These are phyloP conservation scores for Brassica carinata DNA, from an alignment of 345 rosid genomes.

Conservation along the genomic window DNA sequence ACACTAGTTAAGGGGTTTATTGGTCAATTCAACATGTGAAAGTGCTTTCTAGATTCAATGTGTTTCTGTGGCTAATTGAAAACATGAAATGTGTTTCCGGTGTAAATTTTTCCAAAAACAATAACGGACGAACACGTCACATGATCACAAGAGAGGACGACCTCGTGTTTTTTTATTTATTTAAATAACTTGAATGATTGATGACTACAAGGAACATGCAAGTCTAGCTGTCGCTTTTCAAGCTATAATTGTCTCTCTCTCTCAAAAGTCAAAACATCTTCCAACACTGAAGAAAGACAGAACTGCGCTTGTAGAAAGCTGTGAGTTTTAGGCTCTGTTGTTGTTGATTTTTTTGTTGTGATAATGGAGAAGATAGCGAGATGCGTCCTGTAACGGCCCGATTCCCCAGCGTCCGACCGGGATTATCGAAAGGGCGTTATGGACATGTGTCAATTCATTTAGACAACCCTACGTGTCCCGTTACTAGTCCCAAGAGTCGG, in stretches of 20 bases:
- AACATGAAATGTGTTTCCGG: too few relatives aligned
- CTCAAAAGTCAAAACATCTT: not conserved
- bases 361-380: conserved; percentile 51
- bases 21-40: too few relatives aligned
- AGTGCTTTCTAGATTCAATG: too few relatives aligned
- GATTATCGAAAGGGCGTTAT: too few relatives aligned
- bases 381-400: too few relatives aligned
- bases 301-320: not conserved
- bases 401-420: too few relatives aligned
- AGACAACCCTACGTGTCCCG: too few relatives aligned
- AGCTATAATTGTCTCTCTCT: not conserved
- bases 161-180: not conserved
- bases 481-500: too few relatives aligned
- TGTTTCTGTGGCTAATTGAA: too few relatives aligned
- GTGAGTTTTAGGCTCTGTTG: not conserved
- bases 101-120: not conserved
- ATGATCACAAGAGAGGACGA: not conserved
- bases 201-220: conserved; percentile 10
- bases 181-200: not conserved
- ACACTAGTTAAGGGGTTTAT: too few relatives aligned
- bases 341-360: not conserved
- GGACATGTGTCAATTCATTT: too few relatives aligned
- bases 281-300: not conserved
- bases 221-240: not conserved
- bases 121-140: not conserved